These are phyloP conservation scores for Aspergillus affinis DNA, from an alignment of 495 filamentous ascomycete species.

Conservation along the genomic window DNA sequence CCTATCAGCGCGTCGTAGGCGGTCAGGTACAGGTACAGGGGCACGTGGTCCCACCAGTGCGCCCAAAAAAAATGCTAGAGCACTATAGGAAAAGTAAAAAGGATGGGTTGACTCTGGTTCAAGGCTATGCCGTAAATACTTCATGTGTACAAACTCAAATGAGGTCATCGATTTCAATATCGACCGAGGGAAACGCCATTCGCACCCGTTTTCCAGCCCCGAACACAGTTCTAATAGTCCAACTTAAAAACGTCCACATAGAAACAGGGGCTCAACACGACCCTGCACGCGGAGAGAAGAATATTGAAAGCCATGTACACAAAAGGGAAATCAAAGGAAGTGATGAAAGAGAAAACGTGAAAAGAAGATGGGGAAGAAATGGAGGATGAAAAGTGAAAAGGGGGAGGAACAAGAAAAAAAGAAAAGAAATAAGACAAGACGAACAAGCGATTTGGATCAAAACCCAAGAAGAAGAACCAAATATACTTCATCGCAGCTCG, in stretches of 20 bases:
- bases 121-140: slow-evolving; percentile 27
- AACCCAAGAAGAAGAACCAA: slow-evolving; percentile 26
- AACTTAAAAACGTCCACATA: slow-evolving; percentile 39
- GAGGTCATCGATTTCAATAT: slow-evolving; percentile 37
- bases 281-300: slow-evolving; percentile 36
- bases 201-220: slow-evolving; percentile 51
- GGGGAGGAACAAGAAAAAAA: slow-evolving; percentile 4
- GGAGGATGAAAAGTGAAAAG: slow-evolving; percentile 9
- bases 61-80: too few species aligned
- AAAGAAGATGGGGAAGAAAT: slow-evolving; percentile 24
- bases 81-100: neutral
- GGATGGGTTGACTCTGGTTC: slow-evolving; percentile 11
- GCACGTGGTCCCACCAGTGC: slow-evolving; percentile 9
- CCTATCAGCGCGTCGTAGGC: slow-evolving; percentile 6
- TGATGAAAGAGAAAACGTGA: slow-evolving; percentile 20
- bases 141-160: slow-evolving; percentile 32
- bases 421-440: slow-evolving; percentile 9
- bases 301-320: slow-evolving; percentile 51
- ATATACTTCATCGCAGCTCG: slow-evolving; percentile 36
- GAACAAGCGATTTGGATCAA: slow-evolving; percentile 20
- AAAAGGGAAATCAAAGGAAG: slow-evolving; percentile 33
- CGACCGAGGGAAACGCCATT: slow-evolving; percentile 49
- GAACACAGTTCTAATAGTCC: slow-evolving; percentile 50
- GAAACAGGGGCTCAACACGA: slow-evolving; percentile 23
- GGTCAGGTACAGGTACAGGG: neutral